phyloP scores from a whole-genome alignment of 2,329 filamentous ascomycete species.

The Diaporthe helianthi region DNA sequence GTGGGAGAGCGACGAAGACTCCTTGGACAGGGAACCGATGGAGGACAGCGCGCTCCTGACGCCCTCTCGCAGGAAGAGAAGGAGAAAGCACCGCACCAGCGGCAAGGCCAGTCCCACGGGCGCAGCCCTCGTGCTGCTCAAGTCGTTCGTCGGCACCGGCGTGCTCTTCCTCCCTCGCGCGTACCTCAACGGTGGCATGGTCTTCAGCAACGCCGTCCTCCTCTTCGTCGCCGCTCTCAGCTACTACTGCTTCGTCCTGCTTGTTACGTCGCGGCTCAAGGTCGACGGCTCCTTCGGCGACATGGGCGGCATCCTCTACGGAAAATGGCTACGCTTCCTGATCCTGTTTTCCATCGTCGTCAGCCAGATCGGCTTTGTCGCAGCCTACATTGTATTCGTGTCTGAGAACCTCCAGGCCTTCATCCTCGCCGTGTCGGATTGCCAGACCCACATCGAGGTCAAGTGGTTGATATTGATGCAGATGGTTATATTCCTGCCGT shows the following conservation, averaged over 20 bases:
- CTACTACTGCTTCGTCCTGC: conserved; percentile 96
- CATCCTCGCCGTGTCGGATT: conserved; percentile 88
- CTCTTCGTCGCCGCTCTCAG: conserved; percentile 84
- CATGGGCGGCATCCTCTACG: conserved; percentile 91
- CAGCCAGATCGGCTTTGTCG: conserved; percentile 93
- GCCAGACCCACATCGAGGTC: conserved; percentile 84
- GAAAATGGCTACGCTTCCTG: conserved; percentile 84
- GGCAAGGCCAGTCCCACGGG: conserved; percentile 81
- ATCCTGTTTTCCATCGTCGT: conserved; percentile 93
- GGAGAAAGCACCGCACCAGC: conserved; percentile 75
- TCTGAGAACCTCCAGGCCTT: conserved; percentile 96
- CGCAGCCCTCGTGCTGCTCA: conserved; percentile 85
- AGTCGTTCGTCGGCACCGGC: conserved; percentile 97
- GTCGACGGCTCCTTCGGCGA: conserved; percentile 97
- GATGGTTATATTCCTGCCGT: conserved; percentile 91
- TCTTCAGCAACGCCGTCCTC: conserved; percentile 94
- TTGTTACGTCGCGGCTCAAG: conserved; percentile 84
- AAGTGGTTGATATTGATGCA: conserved; percentile 92
- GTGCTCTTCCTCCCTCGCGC: conserved; percentile 92
- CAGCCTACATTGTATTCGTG: conserved; percentile 96
- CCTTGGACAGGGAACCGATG: conserved; percentile 78
- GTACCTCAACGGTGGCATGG: conserved; percentile 95
- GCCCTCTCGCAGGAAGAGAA: conserved; percentile 74
- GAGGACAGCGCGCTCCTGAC: conserved; percentile 87
- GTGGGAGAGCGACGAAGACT: conserved; percentile 60